Conservation (phyloP, 1,284 basidiomycete genomes). For the Lignosus rhinocerotis region DNA sequence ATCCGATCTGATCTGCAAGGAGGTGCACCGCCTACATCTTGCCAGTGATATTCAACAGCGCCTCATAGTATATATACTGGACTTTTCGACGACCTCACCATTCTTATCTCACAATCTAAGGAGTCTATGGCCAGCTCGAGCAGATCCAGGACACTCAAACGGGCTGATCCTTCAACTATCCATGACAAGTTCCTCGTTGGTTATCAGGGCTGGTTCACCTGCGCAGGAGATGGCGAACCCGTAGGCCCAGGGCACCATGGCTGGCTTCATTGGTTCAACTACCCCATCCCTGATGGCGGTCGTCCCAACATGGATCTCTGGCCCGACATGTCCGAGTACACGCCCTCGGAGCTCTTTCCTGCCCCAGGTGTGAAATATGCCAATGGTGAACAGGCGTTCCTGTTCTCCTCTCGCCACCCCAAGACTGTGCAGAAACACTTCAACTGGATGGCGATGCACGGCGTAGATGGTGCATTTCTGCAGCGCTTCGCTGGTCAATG, state of each 20-base stretch:
- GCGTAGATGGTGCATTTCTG: constrained; percentile 74
- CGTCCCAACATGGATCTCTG: constrained; percentile 70
- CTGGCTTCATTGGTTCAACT: constrained; percentile 80
- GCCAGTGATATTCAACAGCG: no score
- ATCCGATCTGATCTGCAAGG: background rate
- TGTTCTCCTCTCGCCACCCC: constrained; percentile 76
- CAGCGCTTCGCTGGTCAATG: constrained; percentile 72
- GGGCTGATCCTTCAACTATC: constrained; percentile 53
- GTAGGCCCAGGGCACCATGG: constrained; percentile 74
- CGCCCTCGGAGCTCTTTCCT: constrained; percentile 65
- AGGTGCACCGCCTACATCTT: background rate
- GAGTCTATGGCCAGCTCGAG: constrained; percentile 14
- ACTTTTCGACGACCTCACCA: no score
- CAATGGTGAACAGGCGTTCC: constrained; percentile 55
- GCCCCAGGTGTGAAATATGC: constrained; percentile 62
- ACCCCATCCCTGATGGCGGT: constrained; percentile 64
- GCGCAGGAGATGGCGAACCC: constrained; percentile 34
- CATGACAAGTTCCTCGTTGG: constrained; percentile 81
- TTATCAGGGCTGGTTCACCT: constrained; percentile 78
- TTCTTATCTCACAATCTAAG: background rate
- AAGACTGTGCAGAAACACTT: constrained; percentile 76
- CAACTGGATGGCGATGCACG: constrained; percentile 78
- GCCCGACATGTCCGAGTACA: constrained; percentile 73
- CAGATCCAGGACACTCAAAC: constrained; percentile 26
- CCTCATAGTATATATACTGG: background rate